A percentile compares a stretch with the other conserved stretches of the same genome.
Evolutionary conservation across 345 rosid genomes (phyloP).

Genomic region (Euphorbia tirucalli): DNA sequence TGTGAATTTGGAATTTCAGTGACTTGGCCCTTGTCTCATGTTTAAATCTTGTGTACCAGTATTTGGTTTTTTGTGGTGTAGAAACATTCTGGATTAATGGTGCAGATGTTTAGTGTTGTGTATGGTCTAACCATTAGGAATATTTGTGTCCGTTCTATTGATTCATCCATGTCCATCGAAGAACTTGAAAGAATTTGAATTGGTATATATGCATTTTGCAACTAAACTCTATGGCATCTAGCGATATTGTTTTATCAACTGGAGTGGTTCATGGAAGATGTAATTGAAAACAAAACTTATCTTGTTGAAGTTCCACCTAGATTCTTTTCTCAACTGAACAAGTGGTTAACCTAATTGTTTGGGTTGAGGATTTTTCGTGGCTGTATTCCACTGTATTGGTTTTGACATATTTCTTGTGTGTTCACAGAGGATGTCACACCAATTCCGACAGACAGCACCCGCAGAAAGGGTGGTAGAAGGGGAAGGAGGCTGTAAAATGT

Average conservation of each 20-base stretch:
- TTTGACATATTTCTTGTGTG: background rate
- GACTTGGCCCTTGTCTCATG: no score
- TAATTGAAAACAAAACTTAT: background rate
- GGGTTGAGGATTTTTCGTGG: background rate
- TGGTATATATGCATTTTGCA: no score
- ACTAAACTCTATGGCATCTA: background rate
- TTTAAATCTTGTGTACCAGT: no score
- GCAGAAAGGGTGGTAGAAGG: slow-evolving; percentile 89
- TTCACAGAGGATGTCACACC: slow-evolving; percentile 91
- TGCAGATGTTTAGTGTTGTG: no score
- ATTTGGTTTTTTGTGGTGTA: no score
- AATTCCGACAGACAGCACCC: slow-evolving; percentile 88
- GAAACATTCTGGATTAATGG: no score
- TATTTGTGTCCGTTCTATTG: no score
- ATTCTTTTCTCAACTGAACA: background rate
- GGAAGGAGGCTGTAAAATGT: slow-evolving; percentile 70
- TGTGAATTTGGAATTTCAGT: background rate
- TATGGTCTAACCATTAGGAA: no score
- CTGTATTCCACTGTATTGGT: background rate
- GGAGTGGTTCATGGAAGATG: no score
- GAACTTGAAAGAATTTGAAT: background rate
- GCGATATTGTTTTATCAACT: background rate
- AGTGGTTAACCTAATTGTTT: no score
- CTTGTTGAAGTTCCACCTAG: background rate
- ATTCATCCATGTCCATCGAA: no score